These are phyloP conservation scores for Pythium brassicae DNA, from an alignment of 352 stramenopile species.

Conservation along the genomic window DNA sequence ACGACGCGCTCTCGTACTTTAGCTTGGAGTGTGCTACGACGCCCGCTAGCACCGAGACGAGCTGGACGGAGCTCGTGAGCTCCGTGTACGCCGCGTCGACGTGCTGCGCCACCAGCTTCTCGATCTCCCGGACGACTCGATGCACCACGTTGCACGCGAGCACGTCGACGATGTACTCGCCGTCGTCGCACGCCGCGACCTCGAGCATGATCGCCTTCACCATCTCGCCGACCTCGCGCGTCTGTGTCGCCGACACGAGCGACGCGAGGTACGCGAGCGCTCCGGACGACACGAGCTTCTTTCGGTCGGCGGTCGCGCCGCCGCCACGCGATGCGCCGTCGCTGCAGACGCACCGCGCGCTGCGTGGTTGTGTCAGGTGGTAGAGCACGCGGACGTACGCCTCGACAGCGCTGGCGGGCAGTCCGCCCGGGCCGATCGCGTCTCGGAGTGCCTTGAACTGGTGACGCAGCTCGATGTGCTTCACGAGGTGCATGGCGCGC, in stretches of 20 bases:
- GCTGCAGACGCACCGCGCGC: slow-evolving; percentile 17
- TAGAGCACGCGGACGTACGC: slow-evolving; percentile 64
- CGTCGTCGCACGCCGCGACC: slow-evolving; percentile 29
- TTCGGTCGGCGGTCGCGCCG: slow-evolving; percentile 39
- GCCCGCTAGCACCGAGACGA: slow-evolving; percentile 7
- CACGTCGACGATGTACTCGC: slow-evolving; percentile 54
- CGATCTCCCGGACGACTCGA: slow-evolving; percentile 34
- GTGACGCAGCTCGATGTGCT: slow-evolving; percentile 62
- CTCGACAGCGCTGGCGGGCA: slow-evolving; percentile 37
- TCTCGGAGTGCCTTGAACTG: slow-evolving; percentile 63
- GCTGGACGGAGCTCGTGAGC: slow-evolving; percentile 14
- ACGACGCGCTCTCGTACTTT: background rate
- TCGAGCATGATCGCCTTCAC: slow-evolving; percentile 50
- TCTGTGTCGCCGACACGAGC: slow-evolving; percentile 28
- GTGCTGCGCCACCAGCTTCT: slow-evolving; percentile 7
- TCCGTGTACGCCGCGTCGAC: background rate
- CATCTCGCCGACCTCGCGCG: slow-evolving; percentile 34
- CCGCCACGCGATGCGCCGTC: slow-evolving; percentile 6
- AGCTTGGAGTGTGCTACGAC: slow-evolving; percentile 6
- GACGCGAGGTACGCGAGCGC: slow-evolving; percentile 47
- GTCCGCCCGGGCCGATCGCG: slow-evolving; percentile 28
- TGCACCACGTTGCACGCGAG: slow-evolving; percentile 57
- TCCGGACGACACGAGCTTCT: slow-evolving; percentile 44
- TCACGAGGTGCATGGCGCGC: slow-evolving; percentile 70
- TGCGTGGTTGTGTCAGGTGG: slow-evolving; percentile 24